Evolutionary conservation across 352 stramenopile genomes (phyloP), one percentile per base, ranked within the genome.

Genomic region (Globisporangium middletonii): DNA sequence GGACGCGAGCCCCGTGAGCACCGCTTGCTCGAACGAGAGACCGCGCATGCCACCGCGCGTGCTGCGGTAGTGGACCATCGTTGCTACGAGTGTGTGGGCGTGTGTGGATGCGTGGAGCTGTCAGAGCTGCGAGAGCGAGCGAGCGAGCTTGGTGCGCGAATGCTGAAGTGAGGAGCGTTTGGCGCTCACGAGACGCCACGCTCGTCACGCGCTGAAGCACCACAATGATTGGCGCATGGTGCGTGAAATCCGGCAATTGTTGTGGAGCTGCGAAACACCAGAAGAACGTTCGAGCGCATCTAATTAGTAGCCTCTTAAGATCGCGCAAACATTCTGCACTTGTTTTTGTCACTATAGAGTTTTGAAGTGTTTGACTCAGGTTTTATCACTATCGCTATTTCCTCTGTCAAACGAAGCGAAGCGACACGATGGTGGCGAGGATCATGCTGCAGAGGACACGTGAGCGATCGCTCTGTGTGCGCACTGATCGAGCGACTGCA

Each of bases 41-140:
- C 76, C 77, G 55, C 79, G 76, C 59, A 89, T 79, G 62, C 79
- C 86, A 57, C 86, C 86, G 55, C 86, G 81, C 35, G 86, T 95
- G 61, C 86, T 95, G 33, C 82, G 78, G 60, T 92, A 95, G 59
- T 88, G 75, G 49, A 92, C 83, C 86, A 95, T 95, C 23, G 23
- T 23, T 23, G 23, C 23, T 23, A 23, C 23, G 37, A n/a, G 66
- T 15, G 26, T 19, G 48, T 44, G 4, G 43, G 1, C 44, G 28
- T 13, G n/a, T 42, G n/a, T 46, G 41, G 18, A 13, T 46, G 18
- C 11, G 41, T 46, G 41, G 18, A 42, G 8, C 8, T 42, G 37
- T 42, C 8, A 42, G 37, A 42, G 37, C 37, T 42, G 55, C n/a
- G n/a, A 27, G 30, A 45, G 55, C 28, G 28, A 45, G 44, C 44